Percentiles rank a stretch among this genome's conserved stretches.
phyloP scores from a whole-genome alignment of 345 rosid genomes.

The Clarkia xantiana region DNA sequence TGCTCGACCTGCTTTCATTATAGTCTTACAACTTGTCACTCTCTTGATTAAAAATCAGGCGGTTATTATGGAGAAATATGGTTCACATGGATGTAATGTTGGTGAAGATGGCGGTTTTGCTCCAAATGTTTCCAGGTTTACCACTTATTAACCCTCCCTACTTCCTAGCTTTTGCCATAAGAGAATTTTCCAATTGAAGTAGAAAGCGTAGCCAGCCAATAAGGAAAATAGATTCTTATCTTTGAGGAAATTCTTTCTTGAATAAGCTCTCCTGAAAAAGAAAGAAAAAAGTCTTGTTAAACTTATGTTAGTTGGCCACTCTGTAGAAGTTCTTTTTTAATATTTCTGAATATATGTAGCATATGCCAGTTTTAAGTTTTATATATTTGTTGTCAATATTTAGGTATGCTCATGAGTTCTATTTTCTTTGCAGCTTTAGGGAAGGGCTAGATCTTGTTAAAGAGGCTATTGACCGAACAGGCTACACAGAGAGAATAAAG shows the following conservation, averaged over 20 bases:
- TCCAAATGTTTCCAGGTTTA: constrained; percentile 73
- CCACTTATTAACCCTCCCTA: not conserved
- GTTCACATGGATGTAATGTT: constrained; percentile 62
- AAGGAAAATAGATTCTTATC: too few species aligned
- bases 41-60: constrained; percentile 46
- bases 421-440: constrained; percentile 51
- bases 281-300: not conserved
- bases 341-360: not conserved
- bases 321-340: not conserved
- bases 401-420: not conserved
- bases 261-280: too few species aligned
- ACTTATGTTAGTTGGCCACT: not conserved
- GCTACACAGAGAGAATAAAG: constrained; percentile 68
- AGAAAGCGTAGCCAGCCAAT: too few species aligned
- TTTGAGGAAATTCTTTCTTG: too few species aligned
- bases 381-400: not conserved
- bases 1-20: not conserved
- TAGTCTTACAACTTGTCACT: constrained; percentile 7
- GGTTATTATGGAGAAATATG: constrained; percentile 72
- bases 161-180: not conserved
- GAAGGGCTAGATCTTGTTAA: constrained; percentile 88
- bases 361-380: not conserved
- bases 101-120: constrained; percentile 95
- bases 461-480: constrained; percentile 89
- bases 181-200: not conserved